These are phyloP conservation scores for Zostera marina DNA, from an alignment of 116 monocot genomes.

Conservation along the genomic window DNA sequence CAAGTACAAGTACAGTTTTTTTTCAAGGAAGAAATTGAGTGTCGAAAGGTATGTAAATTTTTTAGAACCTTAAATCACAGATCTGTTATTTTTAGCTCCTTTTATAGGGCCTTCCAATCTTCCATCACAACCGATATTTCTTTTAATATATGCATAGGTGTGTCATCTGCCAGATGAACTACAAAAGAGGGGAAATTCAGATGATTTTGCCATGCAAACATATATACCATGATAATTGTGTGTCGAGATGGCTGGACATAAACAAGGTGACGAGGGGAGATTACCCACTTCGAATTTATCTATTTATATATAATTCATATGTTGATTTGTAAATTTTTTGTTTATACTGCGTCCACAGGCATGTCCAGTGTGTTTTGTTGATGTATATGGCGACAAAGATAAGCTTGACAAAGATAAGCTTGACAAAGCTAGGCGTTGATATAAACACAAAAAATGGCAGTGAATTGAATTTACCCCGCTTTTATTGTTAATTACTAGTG, in stretches of 20 bases:
- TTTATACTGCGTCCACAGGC: neutral
- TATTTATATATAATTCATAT: no score
- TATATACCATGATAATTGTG: slow-evolving; percentile 46
- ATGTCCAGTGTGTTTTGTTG: slow-evolving; percentile 18
- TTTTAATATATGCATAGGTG: slow-evolving; percentile 25
- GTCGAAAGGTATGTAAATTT: slow-evolving; percentile 38
- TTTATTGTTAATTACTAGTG: no score
- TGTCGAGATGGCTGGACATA: slow-evolving; percentile 47
- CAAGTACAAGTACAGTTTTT: slow-evolving; percentile 83
- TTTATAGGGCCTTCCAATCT: neutral
- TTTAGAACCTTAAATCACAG: no score
- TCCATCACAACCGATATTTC: neutral
- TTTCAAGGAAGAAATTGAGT: slow-evolving; percentile 54
- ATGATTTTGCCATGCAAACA: slow-evolving; percentile 72
- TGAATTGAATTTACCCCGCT: no score
- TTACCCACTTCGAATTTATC: no score
- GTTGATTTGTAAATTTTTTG: no score
- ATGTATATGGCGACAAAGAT: slow-evolving; percentile 10
- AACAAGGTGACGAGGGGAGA: slow-evolving; percentile 32
- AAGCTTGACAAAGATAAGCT: neutral
- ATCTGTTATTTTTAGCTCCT: neutral
- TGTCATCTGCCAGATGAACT: slow-evolving; percentile 83
- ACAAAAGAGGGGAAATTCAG: slow-evolving; percentile 57
- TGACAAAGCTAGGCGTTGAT: neutral
- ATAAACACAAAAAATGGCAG: no score